Conservation (phyloP, 2,329 filamentous ascomycete species). For the Penicillium sp. region DNA sequence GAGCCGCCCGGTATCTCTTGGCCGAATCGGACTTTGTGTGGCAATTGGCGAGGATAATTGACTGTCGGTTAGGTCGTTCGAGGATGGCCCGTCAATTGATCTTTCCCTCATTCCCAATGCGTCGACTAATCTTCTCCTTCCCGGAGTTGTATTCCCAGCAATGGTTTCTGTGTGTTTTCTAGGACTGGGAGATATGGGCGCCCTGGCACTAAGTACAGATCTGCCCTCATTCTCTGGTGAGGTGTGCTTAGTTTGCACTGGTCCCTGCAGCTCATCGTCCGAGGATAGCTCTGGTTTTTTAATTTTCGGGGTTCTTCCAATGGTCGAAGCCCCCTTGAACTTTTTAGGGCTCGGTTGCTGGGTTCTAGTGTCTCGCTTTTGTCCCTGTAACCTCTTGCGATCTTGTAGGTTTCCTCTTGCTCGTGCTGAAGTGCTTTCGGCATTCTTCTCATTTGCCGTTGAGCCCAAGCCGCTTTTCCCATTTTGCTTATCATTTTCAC, state of each 20-base stretch:
- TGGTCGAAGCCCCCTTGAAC: background rate
- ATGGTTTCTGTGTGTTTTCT: background rate
- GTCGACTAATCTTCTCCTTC: conserved; percentile 42
- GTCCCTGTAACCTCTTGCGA: background rate
- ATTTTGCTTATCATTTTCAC: background rate
- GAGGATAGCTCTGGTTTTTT: background rate
- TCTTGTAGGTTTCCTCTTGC: background rate
- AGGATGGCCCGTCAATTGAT: conserved; percentile 11
- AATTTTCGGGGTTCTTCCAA: background rate
- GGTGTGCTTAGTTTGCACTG: background rate
- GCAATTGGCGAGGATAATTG: conserved; percentile 12
- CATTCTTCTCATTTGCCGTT: background rate
- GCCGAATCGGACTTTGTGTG: conserved; percentile 11
- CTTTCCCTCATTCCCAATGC: conserved; percentile 29
- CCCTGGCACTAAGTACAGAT: background rate
- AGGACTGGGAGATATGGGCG: background rate
- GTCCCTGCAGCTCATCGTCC: background rate
- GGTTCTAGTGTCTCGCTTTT: background rate
- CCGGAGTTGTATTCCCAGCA: conserved; percentile 20
- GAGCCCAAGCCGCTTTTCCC: background rate
- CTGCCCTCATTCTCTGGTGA: background rate
- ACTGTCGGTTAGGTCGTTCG: conserved; percentile 12
- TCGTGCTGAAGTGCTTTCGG: background rate
- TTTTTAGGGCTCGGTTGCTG: background rate
- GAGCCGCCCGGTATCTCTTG: conserved; percentile 1